Percentiles rank a stretch among this genome's conserved stretches.
phyloP scores from a whole-genome alignment of 1,139 yeast genomes.

The Taphrina communis region DNA sequence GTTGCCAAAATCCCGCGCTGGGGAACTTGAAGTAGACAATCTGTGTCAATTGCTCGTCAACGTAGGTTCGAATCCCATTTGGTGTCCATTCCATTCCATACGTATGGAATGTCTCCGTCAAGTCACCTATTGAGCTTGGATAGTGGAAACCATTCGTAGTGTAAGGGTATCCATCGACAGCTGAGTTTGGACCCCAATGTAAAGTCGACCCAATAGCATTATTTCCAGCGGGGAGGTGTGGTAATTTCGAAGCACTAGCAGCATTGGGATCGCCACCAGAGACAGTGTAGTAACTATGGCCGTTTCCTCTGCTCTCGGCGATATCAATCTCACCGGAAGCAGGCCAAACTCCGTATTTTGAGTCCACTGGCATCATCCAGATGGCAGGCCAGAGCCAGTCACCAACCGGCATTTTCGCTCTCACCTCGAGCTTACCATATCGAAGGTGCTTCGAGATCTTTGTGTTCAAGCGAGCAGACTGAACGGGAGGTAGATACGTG shows the following conservation, averaged over 20 bases:
- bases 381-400: constrained; percentile 47
- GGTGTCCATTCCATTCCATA: constrained; percentile 46
- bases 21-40: constrained; percentile 43
- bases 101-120: constrained; percentile 43
- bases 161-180: constrained; percentile 40
- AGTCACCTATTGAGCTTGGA: constrained; percentile 41
- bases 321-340: constrained; percentile 46
- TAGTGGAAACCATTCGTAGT: constrained; percentile 39
- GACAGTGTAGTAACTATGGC: constrained; percentile 41
- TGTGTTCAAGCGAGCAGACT: constrained; percentile 45
- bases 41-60: constrained; percentile 45
- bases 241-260: constrained; percentile 5
- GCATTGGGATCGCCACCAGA: constrained; percentile 26
- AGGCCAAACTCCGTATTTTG: constrained; percentile 45
- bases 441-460: constrained; percentile 37
- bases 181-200: constrained; percentile 45
- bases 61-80: constrained; percentile 44
- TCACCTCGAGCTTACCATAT: constrained; percentile 45
- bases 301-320: constrained; percentile 45
- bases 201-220: constrained; percentile 44
- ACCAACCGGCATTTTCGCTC: constrained; percentile 44
- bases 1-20: constrained; percentile 42
- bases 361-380: constrained; percentile 46
- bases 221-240: constrained; percentile 42
- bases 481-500: constrained; percentile 44